A percentile compares a stretch with the other conserved stretches of the same genome.
phyloP scores from a whole-genome alignment of 768 basidiomycete genomes.

The Obba rivulosa region DNA sequence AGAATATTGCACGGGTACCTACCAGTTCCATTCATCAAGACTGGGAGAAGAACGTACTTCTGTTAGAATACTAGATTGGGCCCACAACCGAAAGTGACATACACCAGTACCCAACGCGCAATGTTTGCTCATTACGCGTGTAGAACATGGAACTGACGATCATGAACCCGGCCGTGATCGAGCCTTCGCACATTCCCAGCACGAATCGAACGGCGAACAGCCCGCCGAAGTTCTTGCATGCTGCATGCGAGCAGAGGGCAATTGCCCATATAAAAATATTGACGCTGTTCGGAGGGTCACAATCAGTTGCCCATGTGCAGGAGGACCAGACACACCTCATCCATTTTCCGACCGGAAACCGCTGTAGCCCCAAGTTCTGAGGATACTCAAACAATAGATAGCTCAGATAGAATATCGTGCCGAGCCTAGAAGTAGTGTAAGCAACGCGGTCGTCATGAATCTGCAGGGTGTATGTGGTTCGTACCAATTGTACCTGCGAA shows the following conservation, averaged over 20 bases:
- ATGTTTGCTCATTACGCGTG: conserved; percentile 63
- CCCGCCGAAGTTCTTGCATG: conserved; percentile 64
- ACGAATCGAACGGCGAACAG: conserved; percentile 60
- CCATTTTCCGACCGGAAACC: conserved; percentile 76
- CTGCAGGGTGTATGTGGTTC: not conserved
- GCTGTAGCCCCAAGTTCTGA: conserved; percentile 66
- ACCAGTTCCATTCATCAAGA: conserved; percentile 75
- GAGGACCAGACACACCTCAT: conserved; percentile 48
- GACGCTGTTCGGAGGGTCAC: conserved; percentile 29
- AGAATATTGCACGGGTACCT: conserved; percentile 5
- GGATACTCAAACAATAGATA: conserved; percentile 72
- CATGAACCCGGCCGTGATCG: conserved; percentile 71
- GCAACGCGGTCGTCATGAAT: not conserved
- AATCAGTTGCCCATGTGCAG: no score
- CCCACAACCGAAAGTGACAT: conserved; percentile 23
- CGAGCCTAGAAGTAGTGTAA: conserved; percentile 43
- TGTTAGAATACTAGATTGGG: not conserved
- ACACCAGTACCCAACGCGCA: conserved; percentile 76
- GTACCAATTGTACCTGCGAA: conserved; percentile 60
- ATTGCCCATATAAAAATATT: conserved; percentile 68
- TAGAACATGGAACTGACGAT: conserved; percentile 79
- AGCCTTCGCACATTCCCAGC: conserved; percentile 68
- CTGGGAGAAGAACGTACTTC: conserved; percentile 27
- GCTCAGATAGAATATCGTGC: conserved; percentile 69
- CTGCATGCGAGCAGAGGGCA: conserved; percentile 56